Base-by-base conservation (phyloP, 2,329 filamentous ascomycete species). In the Fusarium pseudoanthophilum region DNA sequence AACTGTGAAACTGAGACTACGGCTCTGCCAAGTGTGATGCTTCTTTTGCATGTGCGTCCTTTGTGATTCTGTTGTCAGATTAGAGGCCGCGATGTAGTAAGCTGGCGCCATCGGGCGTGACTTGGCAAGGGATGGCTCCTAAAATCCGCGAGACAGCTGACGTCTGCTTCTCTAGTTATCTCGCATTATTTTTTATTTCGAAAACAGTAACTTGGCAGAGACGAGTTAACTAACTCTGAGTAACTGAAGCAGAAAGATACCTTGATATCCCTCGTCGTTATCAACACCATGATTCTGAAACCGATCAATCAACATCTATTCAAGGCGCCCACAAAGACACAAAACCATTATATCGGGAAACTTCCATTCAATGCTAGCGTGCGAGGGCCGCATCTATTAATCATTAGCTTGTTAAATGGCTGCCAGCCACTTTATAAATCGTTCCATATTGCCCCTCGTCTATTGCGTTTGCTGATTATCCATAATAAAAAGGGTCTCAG, bases 321-420 rank as follows among this genome's bases (percentile, higher is more conserved):
- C 53, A 56, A 20, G 15, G 37, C 16, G 21, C 11, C 24, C 9
- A 48, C 24, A 9, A 21, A 30, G 20, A 26, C 14, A 45, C 40
- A 20, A 15, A 71, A 34, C 20, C 24, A n/a, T 15, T 37, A 21
- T 36, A 20, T 57, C 40, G 39, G 18, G 18, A 49, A 14, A 48
- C 36, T 32, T 39, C 32, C 46, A 56, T 72, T 60, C 71, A 74
- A 74, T 64, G 71, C 56, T 37, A 57, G 63, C 71, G 30, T 46
- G 43, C 20, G 21, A 40, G 43, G 51, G 57, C 68, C 53, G 55
- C 73, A 74, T 76, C 67, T 78, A 78, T 78, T 78, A 78, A 70
- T 78, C 73, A 78, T 78, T 76, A 78, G 58, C 57, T 63, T 71
- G 26, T 51, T 68, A 57, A 60, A 59, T 65, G 51, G 42, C 71